Evolutionary conservation across 805 yeast species (phyloP).

Genomic region (Candida wancherniae): DNA sequence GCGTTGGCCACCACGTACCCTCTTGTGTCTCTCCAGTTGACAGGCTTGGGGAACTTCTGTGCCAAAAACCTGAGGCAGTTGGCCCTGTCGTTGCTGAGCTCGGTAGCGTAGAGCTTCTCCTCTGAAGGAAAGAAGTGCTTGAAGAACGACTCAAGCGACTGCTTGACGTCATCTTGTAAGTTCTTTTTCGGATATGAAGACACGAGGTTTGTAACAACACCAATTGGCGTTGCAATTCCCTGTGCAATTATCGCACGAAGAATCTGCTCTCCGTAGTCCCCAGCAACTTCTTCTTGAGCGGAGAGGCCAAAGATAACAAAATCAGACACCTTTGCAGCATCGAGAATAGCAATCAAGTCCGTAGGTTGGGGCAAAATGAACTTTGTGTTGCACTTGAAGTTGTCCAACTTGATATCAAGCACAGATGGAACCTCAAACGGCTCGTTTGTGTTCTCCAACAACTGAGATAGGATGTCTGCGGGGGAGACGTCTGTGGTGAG

Average conservation of each 20-base stretch:
- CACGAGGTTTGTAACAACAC: conserved; percentile 72
- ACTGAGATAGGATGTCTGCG: conserved; percentile 46
- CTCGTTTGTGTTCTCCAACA: conserved; percentile 39
- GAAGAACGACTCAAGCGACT: conserved; percentile 39
- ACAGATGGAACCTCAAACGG: conserved; percentile 43
- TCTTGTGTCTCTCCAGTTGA: conserved; percentile 91
- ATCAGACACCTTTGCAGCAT: conserved; percentile 86
- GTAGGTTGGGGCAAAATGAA: conserved; percentile 66
- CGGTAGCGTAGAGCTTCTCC: conserved; percentile 72
- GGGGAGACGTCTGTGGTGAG: conserved; percentile 68
- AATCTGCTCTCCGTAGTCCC: conserved; percentile 78
- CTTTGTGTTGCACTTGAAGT: conserved; percentile 73
- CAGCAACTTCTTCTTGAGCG: conserved; percentile 77
- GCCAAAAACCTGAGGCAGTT: conserved; percentile 73
- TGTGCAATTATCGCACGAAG: conserved; percentile 85
- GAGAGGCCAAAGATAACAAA: conserved; percentile 86
- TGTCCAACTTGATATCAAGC: conserved; percentile 46
- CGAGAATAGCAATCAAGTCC: conserved; percentile 66
- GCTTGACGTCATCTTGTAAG: conserved; percentile 59
- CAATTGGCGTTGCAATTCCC: conserved; percentile 80
- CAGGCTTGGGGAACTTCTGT: conserved; percentile 79
- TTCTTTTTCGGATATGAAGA: conserved; percentile 66
- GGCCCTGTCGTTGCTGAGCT: conserved; percentile 59
- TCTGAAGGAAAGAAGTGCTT: conserved; percentile 53
- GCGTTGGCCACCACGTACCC: conserved; percentile 80